Evolutionary conservation across 108 stramenopile species (phyloP).

Genomic region (Skeletonema potamos): DNA sequence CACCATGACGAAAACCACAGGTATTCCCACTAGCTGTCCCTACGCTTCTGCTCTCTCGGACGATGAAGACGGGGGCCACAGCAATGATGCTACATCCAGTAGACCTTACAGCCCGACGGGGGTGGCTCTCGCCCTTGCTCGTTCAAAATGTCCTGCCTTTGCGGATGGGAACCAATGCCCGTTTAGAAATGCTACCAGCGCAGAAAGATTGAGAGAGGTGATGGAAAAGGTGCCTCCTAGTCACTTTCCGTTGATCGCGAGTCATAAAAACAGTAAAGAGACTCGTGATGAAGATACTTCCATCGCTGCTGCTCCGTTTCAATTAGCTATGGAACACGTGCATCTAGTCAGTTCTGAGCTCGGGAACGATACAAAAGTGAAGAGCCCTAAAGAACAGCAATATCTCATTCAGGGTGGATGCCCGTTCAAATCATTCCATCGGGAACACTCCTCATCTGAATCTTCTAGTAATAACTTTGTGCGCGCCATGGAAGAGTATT

Average conservation of each 20-base stretch:
- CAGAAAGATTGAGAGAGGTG: slow-evolving; percentile 47
- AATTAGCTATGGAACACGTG: slow-evolving; percentile 40
- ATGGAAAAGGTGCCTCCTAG: slow-evolving; percentile 57
- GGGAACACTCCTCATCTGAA: slow-evolving; percentile 36
- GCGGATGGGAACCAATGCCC: slow-evolving; percentile 54
- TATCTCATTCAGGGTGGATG: slow-evolving; percentile 44
- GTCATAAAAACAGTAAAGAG: not conserved
- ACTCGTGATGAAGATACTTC: not conserved
- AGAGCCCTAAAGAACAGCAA: slow-evolving; percentile 1
- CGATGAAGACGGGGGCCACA: slow-evolving; percentile 22
- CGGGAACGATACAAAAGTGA: not conserved
- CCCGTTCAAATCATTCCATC: slow-evolving; percentile 47
- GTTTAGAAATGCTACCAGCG: slow-evolving; percentile 49
- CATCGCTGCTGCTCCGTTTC: slow-evolving; percentile 19
- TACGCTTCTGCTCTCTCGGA: slow-evolving; percentile 46
- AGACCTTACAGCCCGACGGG: slow-evolving; percentile 1
- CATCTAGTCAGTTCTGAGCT: slow-evolving; percentile 43
- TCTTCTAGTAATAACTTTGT: slow-evolving; percentile 13
- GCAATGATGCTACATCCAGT: not conserved
- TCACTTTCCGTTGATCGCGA: slow-evolving; percentile 37
- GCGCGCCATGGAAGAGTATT: slow-evolving; percentile 60
- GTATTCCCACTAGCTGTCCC: slow-evolving; percentile 8
- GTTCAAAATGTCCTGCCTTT: slow-evolving; percentile 65
- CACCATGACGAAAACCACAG: not conserved
- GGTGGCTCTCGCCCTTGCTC: slow-evolving; percentile 34